phyloP scores from a whole-genome alignment of 169 alveolate genomes.

The Plasmodium fragile region DNA sequence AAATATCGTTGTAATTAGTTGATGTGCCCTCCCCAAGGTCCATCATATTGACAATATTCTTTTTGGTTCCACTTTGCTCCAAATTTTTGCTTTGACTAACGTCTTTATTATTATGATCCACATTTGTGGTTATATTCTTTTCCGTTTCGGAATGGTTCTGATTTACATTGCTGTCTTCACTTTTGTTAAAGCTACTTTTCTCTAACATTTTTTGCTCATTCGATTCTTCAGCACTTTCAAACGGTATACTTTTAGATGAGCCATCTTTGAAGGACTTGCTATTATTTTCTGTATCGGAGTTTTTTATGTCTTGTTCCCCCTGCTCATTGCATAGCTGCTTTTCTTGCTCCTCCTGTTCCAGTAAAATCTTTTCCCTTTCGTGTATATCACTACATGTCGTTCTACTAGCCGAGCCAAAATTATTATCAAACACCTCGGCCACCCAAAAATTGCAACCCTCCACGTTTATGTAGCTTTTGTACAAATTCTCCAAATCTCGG shows the following conservation, averaged over 20 bases:
- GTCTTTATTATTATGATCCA: background rate
- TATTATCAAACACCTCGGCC: constrained; percentile 86
- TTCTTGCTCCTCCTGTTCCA: constrained; percentile 77
- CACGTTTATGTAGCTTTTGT: constrained; percentile 85
- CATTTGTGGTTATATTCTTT: background rate
- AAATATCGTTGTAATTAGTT: background rate
- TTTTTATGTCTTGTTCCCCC: constrained; percentile 1
- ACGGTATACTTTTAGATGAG: constrained; percentile 9
- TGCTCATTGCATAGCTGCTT: constrained; percentile 2
- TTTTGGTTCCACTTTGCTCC: background rate
- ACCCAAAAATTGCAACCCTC: constrained; percentile 92
- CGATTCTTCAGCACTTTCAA: constrained; percentile 27
- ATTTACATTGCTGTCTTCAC: background rate
- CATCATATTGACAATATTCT: background rate
- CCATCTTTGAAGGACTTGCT: constrained; percentile 5
- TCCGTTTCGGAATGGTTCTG: background rate
- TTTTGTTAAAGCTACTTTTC: background rate
- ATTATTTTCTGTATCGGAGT: constrained; percentile 20
- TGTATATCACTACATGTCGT: constrained; percentile 76
- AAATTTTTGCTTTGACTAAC: background rate
- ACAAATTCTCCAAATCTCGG: constrained; percentile 89
- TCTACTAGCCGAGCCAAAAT: constrained; percentile 67
- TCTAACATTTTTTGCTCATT: constrained; percentile 1
- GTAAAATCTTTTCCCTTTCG: constrained; percentile 73
- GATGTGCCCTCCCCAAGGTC: background rate